Conservation (phyloP, 345 rosid species). For the Schrenkiella parvula region DNA sequence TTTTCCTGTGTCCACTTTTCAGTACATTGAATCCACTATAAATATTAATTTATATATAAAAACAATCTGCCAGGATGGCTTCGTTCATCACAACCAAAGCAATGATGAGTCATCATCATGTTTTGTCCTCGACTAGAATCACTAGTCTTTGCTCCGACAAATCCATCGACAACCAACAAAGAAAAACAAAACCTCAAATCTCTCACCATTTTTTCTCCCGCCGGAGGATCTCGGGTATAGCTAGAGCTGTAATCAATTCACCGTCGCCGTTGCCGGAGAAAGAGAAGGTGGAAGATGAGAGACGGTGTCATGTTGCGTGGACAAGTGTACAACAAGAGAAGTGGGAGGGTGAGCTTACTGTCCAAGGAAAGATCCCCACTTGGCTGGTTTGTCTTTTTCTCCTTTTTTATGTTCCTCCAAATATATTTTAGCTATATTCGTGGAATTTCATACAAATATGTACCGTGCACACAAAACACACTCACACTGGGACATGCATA, state of each 20-base stretch:
- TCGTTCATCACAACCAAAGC: slow-evolving; percentile 35
- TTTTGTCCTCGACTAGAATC: slow-evolving; percentile 22
- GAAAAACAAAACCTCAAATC: slow-evolving; percentile 12
- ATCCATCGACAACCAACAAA: neutral
- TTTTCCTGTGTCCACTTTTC: slow-evolving; percentile 18
- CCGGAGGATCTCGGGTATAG: slow-evolving; percentile 31
- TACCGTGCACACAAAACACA: slow-evolving; percentile 31
- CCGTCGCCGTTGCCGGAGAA: slow-evolving; percentile 32
- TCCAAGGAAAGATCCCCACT: slow-evolving; percentile 72
- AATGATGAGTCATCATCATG: slow-evolving; percentile 31
- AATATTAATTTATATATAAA: neutral
- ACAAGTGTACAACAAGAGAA: slow-evolving; percentile 68
- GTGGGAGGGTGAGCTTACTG: slow-evolving; percentile 81
- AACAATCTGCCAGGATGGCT: slow-evolving; percentile 19
- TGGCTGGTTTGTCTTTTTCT: slow-evolving; percentile 71
- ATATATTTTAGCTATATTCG: neutral
- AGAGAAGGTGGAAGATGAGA: slow-evolving; percentile 1
- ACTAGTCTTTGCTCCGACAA: slow-evolving; percentile 21
- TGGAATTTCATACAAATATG: slow-evolving; percentile 2
- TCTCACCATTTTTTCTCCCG: slow-evolving; percentile 18
- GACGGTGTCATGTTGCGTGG: slow-evolving; percentile 68
- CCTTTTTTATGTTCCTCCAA: neutral
- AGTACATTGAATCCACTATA: slow-evolving; percentile 11
- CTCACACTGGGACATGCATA: neutral
- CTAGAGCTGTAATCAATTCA: slow-evolving; percentile 25